phyloP scores from a whole-genome alignment of 164 flowering plant genomes.

The Cinnamomum micranthum region DNA sequence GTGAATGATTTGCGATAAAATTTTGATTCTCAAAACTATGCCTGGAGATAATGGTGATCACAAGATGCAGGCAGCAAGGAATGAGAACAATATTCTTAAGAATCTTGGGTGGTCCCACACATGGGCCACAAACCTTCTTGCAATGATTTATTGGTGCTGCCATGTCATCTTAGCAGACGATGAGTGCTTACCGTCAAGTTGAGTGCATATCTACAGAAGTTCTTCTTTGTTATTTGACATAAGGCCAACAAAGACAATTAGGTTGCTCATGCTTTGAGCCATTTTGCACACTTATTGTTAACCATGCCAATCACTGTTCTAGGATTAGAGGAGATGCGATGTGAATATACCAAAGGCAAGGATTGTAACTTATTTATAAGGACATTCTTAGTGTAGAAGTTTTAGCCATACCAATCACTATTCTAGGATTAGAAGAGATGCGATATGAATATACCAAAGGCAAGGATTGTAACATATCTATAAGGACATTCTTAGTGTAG shows the following conservation, averaged over 20 bases:
- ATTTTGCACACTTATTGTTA: neutral
- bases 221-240: neutral
- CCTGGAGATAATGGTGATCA: too few species aligned
- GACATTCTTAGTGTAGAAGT: neutral
- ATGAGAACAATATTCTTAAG: too few species aligned
- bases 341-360: neutral
- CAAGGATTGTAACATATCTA: neutral
- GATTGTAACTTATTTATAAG: neutral
- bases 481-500: neutral
- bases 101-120: too few species aligned
- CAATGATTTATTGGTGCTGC: too few species aligned
- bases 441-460: neutral
- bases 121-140: too few species aligned
- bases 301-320: neutral
- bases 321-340: neutral
- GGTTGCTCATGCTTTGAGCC: neutral
- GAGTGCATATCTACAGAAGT: neutral
- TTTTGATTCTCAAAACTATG: too few species aligned
- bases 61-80: too few species aligned
- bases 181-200: neutral
- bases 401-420: neutral
- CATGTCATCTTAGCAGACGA: neutral
- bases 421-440: neutral
- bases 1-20: too few species aligned
- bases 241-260: neutral